Evolutionary conservation across 495 filamentous ascomycete species (phyloP).

Genomic region (Talaromyces proteolyticus): DNA sequence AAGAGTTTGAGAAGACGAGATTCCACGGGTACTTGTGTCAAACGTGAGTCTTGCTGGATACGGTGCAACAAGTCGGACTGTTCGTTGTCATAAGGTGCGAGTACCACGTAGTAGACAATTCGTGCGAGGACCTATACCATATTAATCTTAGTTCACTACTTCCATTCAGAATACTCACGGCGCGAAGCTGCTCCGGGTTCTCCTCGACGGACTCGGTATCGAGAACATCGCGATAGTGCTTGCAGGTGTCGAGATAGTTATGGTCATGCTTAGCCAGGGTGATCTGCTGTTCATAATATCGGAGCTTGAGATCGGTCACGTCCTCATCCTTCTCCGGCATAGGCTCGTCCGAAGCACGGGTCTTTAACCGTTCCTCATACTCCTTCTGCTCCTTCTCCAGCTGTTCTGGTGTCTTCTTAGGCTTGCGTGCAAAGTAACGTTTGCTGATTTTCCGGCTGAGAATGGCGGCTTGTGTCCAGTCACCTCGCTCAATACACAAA

Average conservation of each 20-base stretch:
- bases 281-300: slow-evolving; percentile 96
- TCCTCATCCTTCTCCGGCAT: slow-evolving; percentile 77
- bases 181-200: slow-evolving; percentile 75
- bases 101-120: slow-evolving; percentile 94
- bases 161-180: slow-evolving; percentile 48
- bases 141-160: neutral
- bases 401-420: slow-evolving; percentile 81
- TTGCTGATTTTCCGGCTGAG: slow-evolving; percentile 96
- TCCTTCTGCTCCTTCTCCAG: slow-evolving; percentile 85
- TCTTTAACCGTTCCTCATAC: slow-evolving; percentile 74
- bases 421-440: slow-evolving; percentile 79
- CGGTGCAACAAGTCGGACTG: slow-evolving; percentile 96
- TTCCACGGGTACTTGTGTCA: slow-evolving; percentile 64
- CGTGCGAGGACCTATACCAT: slow-evolving; percentile 72
- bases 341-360: slow-evolving; percentile 60
- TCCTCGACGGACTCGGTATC: slow-evolving; percentile 92
- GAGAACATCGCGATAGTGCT: slow-evolving; percentile 91
- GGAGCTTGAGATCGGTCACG: slow-evolving; percentile 91
- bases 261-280: slow-evolving; percentile 89
- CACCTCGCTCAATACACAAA: slow-evolving; percentile 89
- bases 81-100: slow-evolving; percentile 96
- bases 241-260: slow-evolving; percentile 95
- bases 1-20: slow-evolving; percentile 83
- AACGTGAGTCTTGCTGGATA: slow-evolving; percentile 62
- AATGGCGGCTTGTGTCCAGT: slow-evolving; percentile 94